Conservation (phyloP, 192 early-diverging fungal species). For the Diversispora epigaea region DNA sequence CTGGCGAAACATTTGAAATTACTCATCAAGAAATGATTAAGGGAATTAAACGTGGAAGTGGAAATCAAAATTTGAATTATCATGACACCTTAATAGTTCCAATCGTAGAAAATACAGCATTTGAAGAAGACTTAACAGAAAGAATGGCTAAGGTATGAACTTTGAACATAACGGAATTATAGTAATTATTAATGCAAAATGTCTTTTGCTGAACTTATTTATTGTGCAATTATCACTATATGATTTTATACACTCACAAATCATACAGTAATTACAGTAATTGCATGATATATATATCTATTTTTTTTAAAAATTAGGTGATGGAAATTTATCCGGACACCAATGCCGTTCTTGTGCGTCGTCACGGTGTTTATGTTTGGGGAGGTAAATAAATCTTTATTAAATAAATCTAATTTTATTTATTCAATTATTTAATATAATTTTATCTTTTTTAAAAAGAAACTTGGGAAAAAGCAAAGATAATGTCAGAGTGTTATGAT, state of each 20-base stretch:
- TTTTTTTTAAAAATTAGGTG: constrained; percentile 46
- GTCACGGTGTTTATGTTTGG: constrained; percentile 98
- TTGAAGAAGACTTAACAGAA: constrained; percentile 87
- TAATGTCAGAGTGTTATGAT: constrained; percentile 98
- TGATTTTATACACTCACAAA: no score
- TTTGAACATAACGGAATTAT: neutral
- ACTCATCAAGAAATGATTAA: constrained; percentile 99
- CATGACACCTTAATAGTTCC: constrained; percentile 85
- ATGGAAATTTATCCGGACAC: constrained; percentile 88
- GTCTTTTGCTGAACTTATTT: neutral
- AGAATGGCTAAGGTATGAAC: constrained; percentile 70
- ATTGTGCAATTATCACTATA: no score
- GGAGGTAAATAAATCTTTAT: constrained; percentile 55
- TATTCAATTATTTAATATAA: neutral
- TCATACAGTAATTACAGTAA: no score
- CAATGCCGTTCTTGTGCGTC: constrained; percentile 89
- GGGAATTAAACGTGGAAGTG: constrained; percentile 80
- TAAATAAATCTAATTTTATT: neutral
- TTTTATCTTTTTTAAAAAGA: constrained; percentile 43
- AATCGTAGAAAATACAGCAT: constrained; percentile 94
- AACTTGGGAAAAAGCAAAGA: constrained; percentile 96
- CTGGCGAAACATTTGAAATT: constrained; percentile 75
- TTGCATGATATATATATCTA: no score
- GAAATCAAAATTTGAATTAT: constrained; percentile 65
- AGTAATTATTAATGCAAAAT: neutral